phyloP scores from a whole-genome alignment of 108 stramenopile species.

The Aurantiochytrium sp. region DNA sequence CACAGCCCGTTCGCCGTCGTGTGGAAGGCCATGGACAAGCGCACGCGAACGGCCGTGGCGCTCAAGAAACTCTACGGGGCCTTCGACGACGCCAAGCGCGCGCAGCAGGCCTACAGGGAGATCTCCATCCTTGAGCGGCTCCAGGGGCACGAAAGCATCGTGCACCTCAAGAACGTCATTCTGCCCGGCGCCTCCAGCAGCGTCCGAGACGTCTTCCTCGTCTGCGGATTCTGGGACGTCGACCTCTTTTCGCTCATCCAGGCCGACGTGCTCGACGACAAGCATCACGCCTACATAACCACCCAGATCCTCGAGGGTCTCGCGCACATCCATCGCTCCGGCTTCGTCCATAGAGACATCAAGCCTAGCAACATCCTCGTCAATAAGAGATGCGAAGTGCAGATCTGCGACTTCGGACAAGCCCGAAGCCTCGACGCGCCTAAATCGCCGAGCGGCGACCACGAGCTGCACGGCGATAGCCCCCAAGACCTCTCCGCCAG shows the following conservation, averaged over 20 bases:
- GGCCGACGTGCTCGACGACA: not conserved
- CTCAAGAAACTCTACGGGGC: not conserved
- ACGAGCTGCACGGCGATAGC: too few species aligned
- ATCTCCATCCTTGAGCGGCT: not conserved
- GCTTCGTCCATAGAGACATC: conserved; percentile 57
- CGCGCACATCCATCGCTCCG: not conserved
- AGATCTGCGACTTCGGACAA: conserved; percentile 65
- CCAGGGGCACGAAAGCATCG: not conserved
- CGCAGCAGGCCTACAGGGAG: conserved; percentile 15
- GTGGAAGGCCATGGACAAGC: conserved; percentile 30
- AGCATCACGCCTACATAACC: not conserved
- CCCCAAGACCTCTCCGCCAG: too few species aligned
- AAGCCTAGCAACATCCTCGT: conserved; percentile 62
- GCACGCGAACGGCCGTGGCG: not conserved
- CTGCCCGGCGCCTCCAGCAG: not conserved
- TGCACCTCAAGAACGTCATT: not conserved
- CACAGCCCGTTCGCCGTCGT: not conserved
- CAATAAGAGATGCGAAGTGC: conserved; percentile 64
- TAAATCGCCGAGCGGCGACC: too few species aligned
- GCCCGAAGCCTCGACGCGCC: conserved; percentile 41
- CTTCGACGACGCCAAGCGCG: not conserved
- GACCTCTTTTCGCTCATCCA: not conserved
- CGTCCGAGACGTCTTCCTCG: not conserved
- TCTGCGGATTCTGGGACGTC: not conserved
- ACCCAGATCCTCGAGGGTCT: not conserved